Percentiles rank a stretch among this genome's conserved stretches.
Conservation (phyloP, 2,329 filamentous ascomycete species). For the Fusarium concolor region DNA sequence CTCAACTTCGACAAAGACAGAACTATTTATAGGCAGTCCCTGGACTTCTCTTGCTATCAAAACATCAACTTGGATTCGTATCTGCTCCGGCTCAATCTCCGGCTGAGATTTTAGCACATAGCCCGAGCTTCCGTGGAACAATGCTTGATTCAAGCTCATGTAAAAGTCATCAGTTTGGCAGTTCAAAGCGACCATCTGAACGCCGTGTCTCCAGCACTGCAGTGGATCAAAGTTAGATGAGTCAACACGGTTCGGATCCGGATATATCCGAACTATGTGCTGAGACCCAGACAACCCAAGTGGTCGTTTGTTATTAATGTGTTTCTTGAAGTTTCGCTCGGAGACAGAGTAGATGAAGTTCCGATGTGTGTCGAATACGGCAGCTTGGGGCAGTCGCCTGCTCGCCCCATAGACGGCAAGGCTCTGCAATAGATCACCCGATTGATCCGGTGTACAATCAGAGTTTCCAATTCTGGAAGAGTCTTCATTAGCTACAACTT, state of each 20-base stretch:
- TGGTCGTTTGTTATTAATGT: not conserved
- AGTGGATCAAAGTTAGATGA: constrained; percentile 29
- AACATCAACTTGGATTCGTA: constrained; percentile 5
- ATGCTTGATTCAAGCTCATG: constrained; percentile 11
- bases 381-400: not conserved
- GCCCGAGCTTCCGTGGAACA: constrained; percentile 15
- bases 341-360: constrained; percentile 29
- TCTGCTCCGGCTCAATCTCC: not conserved
- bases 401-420: constrained; percentile 28
- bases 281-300: not conserved
- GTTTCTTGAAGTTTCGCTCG: constrained; percentile 7
- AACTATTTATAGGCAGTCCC: too few species aligned
- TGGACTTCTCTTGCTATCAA: not conserved
- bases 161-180: constrained; percentile 19
- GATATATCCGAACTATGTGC: constrained; percentile 25
- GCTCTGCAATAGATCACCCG: constrained; percentile 1
- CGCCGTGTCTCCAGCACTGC: constrained; percentile 14
- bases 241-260: constrained; percentile 26
- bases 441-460: too few species aligned
- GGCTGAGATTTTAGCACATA: constrained; percentile 7
- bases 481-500: not conserved
- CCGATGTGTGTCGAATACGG: not conserved
- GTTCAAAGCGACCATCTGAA: constrained; percentile 32
- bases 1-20: too few species aligned
- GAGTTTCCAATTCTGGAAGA: too few species aligned